Conservation (phyloP, 805 yeast genomes). For the Starmerella gropengiesseri region DNA sequence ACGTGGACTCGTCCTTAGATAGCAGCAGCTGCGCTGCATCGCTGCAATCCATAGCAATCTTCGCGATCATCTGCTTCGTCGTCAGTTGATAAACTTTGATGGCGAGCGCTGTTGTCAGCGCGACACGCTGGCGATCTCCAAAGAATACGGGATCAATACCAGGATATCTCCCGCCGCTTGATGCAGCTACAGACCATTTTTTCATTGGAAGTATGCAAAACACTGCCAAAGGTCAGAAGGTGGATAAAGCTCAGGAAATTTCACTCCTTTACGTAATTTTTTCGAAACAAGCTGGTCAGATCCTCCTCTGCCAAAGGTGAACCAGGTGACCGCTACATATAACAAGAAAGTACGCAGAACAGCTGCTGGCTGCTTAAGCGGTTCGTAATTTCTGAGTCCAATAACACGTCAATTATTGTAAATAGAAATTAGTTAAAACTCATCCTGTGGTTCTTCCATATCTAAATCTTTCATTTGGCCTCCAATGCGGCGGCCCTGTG, state of each 20-base stretch:
- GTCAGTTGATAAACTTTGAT: constrained; percentile 31
- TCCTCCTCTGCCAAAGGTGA: too few species aligned
- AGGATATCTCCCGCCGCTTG: constrained; percentile 32
- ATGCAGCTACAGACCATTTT: constrained; percentile 26
- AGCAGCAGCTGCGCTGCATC: constrained; percentile 28
- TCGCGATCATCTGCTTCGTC: constrained; percentile 30
- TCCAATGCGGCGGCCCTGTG: constrained; percentile 51
- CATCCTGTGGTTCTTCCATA: constrained; percentile 46
- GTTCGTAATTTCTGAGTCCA: not conserved
- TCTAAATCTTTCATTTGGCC: constrained; percentile 57
- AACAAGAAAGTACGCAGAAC: too few species aligned
- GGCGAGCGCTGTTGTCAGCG: constrained; percentile 31
- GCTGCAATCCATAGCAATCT: constrained; percentile 28
- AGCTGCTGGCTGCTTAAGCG: too few species aligned
- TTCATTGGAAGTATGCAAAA: constrained; percentile 7
- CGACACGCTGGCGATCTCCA: constrained; percentile 27
- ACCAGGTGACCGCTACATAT: too few species aligned
- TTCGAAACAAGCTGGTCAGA: not conserved
- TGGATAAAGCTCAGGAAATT: not conserved
- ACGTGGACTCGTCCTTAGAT: constrained; percentile 20
- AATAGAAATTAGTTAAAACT: not conserved
- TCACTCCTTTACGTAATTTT: constrained; percentile 7
- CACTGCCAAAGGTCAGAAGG: not conserved
- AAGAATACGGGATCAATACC: constrained; percentile 31
- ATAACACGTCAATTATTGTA: not conserved